phyloP scores from a whole-genome alignment of 768 basidiomycete genomes.

The Suillus tomentosus region DNA sequence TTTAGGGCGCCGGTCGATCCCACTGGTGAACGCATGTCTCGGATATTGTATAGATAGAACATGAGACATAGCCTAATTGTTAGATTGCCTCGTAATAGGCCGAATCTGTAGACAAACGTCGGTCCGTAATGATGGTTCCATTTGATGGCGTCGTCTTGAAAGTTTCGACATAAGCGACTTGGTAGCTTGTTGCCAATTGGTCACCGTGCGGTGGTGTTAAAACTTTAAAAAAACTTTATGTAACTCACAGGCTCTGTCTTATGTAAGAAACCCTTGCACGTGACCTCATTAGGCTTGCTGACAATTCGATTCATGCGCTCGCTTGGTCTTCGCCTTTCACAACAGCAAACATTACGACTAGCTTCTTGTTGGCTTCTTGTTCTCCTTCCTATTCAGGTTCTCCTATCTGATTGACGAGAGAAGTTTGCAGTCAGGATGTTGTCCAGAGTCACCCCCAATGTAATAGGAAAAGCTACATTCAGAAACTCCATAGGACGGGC shows the following conservation, averaged over 20 bases:
- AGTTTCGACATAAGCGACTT: background rate
- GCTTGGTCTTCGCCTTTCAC: slow-evolving; percentile 5
- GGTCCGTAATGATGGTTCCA: background rate
- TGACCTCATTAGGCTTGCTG: slow-evolving; percentile 3
- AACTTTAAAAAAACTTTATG: background rate
- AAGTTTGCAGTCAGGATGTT: slow-evolving; percentile 44
- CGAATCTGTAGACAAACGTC: background rate
- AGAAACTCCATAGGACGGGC: slow-evolving; percentile 27
- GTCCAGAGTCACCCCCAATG: slow-evolving; percentile 51
- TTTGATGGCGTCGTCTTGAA: background rate
- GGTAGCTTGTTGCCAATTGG: background rate
- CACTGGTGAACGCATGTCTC: background rate
- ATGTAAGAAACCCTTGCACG: background rate
- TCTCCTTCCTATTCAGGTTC: slow-evolving; percentile 19
- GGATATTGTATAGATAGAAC: background rate
- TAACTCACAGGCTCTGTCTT: background rate
- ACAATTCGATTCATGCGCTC: slow-evolving; percentile 1
- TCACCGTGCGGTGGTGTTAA: background rate
- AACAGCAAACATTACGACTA: slow-evolving; percentile 1
- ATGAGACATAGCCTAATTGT: background rate
- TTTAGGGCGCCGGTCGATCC: background rate
- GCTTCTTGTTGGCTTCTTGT: slow-evolving; percentile 11
- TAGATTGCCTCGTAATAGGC: background rate
- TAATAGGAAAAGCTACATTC: slow-evolving; percentile 28
- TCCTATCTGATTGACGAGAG: slow-evolving; percentile 7